Evolutionary conservation across 1,284 basidiomycete species (phyloP), one percentile per base, ranked within the genome.

Genomic region (Naganishia sp.): DNA sequence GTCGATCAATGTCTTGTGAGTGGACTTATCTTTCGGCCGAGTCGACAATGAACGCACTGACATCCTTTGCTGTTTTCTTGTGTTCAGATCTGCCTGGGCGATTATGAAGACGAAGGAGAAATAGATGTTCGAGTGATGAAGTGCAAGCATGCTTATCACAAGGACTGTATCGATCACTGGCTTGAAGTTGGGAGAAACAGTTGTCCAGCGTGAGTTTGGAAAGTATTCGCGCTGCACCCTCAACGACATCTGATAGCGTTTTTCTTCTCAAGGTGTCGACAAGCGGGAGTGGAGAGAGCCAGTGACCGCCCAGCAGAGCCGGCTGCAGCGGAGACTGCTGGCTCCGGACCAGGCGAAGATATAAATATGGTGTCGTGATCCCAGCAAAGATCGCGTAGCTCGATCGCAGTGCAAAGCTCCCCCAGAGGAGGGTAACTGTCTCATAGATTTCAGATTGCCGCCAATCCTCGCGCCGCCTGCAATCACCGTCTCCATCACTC

Each of bases 81-180:
- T 88, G 87, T 72, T 28, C 82, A 92, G 71, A 88, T 94, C 54
- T 95, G 92, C 76, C 81, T 94, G 58, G 88, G 90, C 65, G 90
- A 92, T 65, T 94, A 93, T 75, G 83, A 84, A 46, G 74, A 81
- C 0, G 47, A 51, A 17, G 52, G 13, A n/a, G 87, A 89, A 46
- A 89, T 91, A 52, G 86, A 90, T 41, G 81, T 92, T 61, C 85
- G 92, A 23, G 80, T 94, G 51, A 84, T 95, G 80, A 81, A 81
- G 7, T 94, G 92, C 79, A 84, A 86, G 71, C 92, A 95, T 78
- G 87, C 85, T 10, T 94, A 92, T 83, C 92, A 95, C 74, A 86
- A 86, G 72, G 81, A 80, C 13, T 95, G 92, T 72, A 90, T 95
- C 9, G 92, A 95, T 77, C 76, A 76, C 52, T 94, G 92, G 92